A percentile compares a stretch with the other conserved stretches of the same genome.
phyloP scores from a whole-genome alignment of 73 alveolate species.

The Paramecium primaurelia region DNA sequence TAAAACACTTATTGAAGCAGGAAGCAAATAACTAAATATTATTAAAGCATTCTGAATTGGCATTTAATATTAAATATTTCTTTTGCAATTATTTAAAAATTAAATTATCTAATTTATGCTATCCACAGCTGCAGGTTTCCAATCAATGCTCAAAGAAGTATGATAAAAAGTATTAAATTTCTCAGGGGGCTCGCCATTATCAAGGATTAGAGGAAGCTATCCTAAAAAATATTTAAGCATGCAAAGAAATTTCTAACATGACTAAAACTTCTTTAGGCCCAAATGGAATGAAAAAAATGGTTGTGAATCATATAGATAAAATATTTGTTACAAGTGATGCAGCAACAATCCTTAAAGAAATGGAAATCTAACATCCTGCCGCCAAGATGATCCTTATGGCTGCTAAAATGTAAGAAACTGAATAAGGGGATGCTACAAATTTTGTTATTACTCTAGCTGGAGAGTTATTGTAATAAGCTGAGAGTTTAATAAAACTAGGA shows the following conservation, averaged over 20 bases:
- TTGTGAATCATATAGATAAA: constrained; percentile 94
- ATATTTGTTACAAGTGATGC: constrained; percentile 98
- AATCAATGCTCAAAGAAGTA: constrained; percentile 77
- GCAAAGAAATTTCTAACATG: constrained; percentile 92
- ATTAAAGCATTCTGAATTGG: background rate
- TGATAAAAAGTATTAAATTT: background rate
- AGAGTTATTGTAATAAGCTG: constrained; percentile 96
- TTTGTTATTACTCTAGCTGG: constrained; percentile 95
- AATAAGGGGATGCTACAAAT: constrained; percentile 96
- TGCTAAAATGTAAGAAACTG: constrained; percentile 94
- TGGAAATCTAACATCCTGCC: constrained; percentile 99
- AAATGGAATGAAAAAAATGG: constrained; percentile 98
- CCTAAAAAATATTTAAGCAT: constrained; percentile 95
- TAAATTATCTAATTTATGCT: constrained; percentile 32
- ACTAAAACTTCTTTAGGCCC: constrained; percentile 98
- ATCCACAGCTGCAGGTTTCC: constrained; percentile 68
- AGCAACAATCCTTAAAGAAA: constrained; percentile 87
- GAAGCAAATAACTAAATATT: background rate
- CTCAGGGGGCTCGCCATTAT: constrained; percentile 88
- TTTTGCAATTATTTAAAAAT: constrained; percentile 28
- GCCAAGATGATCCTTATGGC: constrained; percentile 97
- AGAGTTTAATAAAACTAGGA: constrained; percentile 90
- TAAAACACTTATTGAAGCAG: background rate
- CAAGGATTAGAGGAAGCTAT: constrained; percentile 96
- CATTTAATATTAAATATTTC: background rate